A percentile compares a stretch with the other conserved stretches of the same genome.
phyloP scores from a whole-genome alignment of 371 early-diverging fungal genomes.

The Phascolomyces articulosus region DNA sequence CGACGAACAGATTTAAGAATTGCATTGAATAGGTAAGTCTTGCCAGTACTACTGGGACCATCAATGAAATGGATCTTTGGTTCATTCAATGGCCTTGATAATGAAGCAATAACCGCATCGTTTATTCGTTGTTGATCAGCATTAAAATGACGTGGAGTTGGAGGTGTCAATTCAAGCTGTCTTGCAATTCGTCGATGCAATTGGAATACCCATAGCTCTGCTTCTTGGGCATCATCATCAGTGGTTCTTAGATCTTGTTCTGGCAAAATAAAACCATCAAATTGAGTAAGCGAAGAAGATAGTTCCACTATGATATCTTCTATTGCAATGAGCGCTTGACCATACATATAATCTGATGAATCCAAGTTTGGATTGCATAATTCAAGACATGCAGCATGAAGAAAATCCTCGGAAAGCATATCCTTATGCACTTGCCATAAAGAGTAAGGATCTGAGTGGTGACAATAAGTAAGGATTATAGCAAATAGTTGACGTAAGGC shows the following conservation, averaged over 20 bases:
- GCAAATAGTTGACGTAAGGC: background rate
- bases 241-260: background rate
- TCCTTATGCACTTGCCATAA: background rate
- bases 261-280: background rate
- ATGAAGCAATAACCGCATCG: background rate
- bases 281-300: background rate
- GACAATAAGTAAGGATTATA: background rate
- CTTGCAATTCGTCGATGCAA: background rate
- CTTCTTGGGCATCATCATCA: background rate
- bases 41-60: slow-evolving; percentile 11
- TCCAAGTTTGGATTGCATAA: background rate
- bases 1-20: background rate
- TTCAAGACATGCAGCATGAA: background rate
- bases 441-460: background rate
- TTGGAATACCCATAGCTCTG: background rate
- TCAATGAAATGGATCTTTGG: slow-evolving; percentile 6
- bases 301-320: background rate
- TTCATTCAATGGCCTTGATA: background rate
- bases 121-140: background rate
- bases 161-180: background rate
- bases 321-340: background rate
- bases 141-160: background rate
- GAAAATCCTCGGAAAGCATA: background rate
- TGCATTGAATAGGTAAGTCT: slow-evolving; percentile 4
- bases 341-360: background rate